phyloP scores from a whole-genome alignment of 2,329 filamentous ascomycete genomes.

The Stylonectria norvegica region DNA sequence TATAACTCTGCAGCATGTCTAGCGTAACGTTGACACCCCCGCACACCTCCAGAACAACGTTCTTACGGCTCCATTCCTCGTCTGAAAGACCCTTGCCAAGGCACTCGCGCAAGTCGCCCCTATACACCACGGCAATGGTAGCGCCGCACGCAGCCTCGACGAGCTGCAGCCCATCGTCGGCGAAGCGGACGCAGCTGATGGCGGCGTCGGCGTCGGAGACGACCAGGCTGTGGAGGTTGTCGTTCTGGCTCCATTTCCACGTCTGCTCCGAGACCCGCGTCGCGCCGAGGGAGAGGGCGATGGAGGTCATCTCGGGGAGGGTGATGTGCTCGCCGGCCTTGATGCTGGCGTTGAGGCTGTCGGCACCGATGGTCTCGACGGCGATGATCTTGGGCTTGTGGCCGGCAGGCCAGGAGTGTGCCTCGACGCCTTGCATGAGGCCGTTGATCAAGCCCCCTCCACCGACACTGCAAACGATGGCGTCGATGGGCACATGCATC shows the following conservation, averaged over 20 bases:
- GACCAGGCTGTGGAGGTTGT: conserved; percentile 36
- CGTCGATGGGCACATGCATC: conserved; percentile 54
- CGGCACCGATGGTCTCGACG: conserved; percentile 72
- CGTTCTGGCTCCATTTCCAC: conserved; percentile 58
- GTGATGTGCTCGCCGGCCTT: conserved; percentile 55
- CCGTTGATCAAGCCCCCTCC: conserved; percentile 79
- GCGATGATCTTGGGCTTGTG: conserved; percentile 57
- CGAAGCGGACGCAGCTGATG: conserved; percentile 69
- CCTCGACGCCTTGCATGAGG: conserved; percentile 65
- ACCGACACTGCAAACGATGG: conserved; percentile 73
- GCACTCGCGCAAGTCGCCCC: conserved; percentile 57
- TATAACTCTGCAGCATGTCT: conserved; percentile 58
- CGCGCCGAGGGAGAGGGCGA: conserved; percentile 73
- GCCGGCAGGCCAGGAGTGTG: conserved; percentile 33
- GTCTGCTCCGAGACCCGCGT: conserved; percentile 64
- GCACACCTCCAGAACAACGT: conserved; percentile 81
- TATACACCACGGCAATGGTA: conserved; percentile 66
- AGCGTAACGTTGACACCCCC: conserved; percentile 69
- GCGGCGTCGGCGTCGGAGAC: conserved; percentile 65
- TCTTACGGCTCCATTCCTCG: conserved; percentile 60
- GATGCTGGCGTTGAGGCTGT: conserved; percentile 64
- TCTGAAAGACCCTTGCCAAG: conserved; percentile 50
- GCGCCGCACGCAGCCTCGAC: conserved; percentile 87
- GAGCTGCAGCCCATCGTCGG: conserved; percentile 76
- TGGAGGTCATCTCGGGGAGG: conserved; percentile 67